These are phyloP conservation scores for Fagopyrum homotropicum DNA, from an alignment of 148 eudicot genomes.

Conservation along the genomic window DNA sequence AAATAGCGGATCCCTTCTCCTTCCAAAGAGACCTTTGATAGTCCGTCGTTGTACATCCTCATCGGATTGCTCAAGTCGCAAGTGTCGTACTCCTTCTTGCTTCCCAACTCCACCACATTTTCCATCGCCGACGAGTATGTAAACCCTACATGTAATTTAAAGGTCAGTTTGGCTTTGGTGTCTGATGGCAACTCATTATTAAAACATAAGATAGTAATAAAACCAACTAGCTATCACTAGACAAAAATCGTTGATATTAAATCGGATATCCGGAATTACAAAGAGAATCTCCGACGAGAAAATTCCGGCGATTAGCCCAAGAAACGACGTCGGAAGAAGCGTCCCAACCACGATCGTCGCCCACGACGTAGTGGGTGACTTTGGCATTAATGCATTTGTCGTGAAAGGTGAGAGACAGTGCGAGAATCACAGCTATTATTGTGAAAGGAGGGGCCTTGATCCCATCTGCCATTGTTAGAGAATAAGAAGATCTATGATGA, in stretches of 20 bases:
- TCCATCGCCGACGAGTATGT: constrained; percentile 50
- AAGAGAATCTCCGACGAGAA: constrained; percentile 60
- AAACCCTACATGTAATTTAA: constrained; percentile 40
- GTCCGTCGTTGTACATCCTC: constrained; percentile 53
- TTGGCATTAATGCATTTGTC: constrained; percentile 28
- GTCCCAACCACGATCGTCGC: constrained; percentile 57
- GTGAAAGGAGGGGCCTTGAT: not conserved
- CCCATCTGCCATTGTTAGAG: not conserved
- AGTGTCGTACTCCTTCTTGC: constrained; percentile 44
- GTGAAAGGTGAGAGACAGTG: not conserved
- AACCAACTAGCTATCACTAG: not conserved
- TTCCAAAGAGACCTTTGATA: constrained; percentile 36
- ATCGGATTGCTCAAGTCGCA: constrained; percentile 66
- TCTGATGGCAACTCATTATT: not conserved
- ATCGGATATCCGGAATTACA: constrained; percentile 25
- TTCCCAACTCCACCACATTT: constrained; percentile 55
- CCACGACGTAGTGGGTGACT: constrained; percentile 47
- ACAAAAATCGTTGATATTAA: not conserved
- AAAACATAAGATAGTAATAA: not conserved
- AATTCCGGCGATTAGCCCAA: constrained; percentile 44
- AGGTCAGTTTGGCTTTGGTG: too few species aligned
- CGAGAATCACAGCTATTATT: not conserved
- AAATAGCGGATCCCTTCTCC: constrained; percentile 72
- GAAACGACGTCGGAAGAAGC: constrained; percentile 35
- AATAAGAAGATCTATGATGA: not conserved